Percentiles rank a stretch among this genome's conserved stretches.
Conservation (phyloP, 1,284 basidiomycete genomes). For the Cryptococcus hybrid region DNA sequence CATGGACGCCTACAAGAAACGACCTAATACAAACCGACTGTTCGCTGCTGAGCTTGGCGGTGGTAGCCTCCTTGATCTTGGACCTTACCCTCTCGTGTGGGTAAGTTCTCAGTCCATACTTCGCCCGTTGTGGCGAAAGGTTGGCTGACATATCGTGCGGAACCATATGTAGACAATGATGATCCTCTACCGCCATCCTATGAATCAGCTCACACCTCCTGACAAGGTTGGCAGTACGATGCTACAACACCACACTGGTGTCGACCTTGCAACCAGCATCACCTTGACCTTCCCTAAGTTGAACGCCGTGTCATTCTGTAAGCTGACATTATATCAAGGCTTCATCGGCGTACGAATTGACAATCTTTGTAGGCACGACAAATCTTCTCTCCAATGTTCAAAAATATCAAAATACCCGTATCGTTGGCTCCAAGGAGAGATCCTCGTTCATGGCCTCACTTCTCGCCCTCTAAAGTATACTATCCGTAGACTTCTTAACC, state of each 20-base stretch:
- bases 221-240: slow-evolving; percentile 35
- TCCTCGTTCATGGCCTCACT: slow-evolving; percentile 23
- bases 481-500: slow-evolving; percentile 12
- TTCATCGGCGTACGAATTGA: background rate
- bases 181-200: slow-evolving; percentile 40
- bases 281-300: slow-evolving; percentile 42
- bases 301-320: slow-evolving; percentile 39
- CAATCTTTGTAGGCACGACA: background rate
- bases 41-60: slow-evolving; percentile 52
- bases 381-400: slow-evolving; percentile 10
- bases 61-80: slow-evolving; percentile 53
- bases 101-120: slow-evolving; percentile 11
- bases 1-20: slow-evolving; percentile 19
- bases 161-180: background rate
- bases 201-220: slow-evolving; percentile 30
- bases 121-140: background rate
- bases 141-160: background rate
- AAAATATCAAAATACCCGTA: slow-evolving; percentile 18
- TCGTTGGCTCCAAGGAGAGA: slow-evolving; percentile 37
- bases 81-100: slow-evolving; percentile 45
- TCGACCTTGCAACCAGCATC: slow-evolving; percentile 42
- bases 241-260: slow-evolving; percentile 42
- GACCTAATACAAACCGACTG: slow-evolving; percentile 43
- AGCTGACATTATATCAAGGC: background rate
- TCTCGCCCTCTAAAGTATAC: slow-evolving; percentile 24